Evolutionary conservation across 2,329 filamentous ascomycete genomes (phyloP), one percentile per base, ranked within the genome.

Genomic region (Colletotrichum gigasporum): DNA sequence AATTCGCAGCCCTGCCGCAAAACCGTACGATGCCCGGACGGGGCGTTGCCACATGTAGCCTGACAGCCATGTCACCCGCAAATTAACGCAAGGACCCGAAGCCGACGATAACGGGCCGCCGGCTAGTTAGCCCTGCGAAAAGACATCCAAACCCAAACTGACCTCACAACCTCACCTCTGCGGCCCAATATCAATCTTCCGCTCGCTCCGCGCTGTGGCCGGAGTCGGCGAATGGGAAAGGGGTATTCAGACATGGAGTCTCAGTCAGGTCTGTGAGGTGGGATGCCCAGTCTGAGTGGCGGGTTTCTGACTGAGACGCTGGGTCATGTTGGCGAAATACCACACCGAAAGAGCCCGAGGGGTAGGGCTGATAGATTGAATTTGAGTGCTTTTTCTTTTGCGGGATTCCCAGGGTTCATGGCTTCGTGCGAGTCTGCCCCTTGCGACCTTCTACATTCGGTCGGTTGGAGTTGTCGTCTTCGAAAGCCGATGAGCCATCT

Each of bases 291-390:
- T 26, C 24, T 35, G 59, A 58, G 53, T 59, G 53, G 60, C 53
- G 53, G 60, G 60, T 63, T 63, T 63, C 60, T 63, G 45, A 58
- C 52, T 56, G 16, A 63, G 28, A 18, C 14, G 22, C 30, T 58
- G 39, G 28, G 30, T 16, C n/a, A n/a, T n/a, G n/a, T 34, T 16
- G 9, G 10, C 2, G 3, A 28, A 35, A 9, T 12, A 39, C 16
- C 9, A 7, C 12, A 39, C 37, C 37, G 12, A 45, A 52, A 22
- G 16, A 44, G 45, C 28, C 45, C 45, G 34, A 26, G n/a, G 35
- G 44, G 34, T 22, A 42, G 20, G 26, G 35, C 34, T 35, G 34
- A 32, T 47, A 56, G 45, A 51, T 35, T 51, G 41, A 47, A 50
- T 30, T 32, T 45, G 30, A 37, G n/a, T 14, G 44, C 24, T 42